These are phyloP conservation scores for Bryoerythrophyllum caledonicum DNA, from an alignment of 225 moss, liverwort and hornwort species.

Conservation along the genomic window DNA sequence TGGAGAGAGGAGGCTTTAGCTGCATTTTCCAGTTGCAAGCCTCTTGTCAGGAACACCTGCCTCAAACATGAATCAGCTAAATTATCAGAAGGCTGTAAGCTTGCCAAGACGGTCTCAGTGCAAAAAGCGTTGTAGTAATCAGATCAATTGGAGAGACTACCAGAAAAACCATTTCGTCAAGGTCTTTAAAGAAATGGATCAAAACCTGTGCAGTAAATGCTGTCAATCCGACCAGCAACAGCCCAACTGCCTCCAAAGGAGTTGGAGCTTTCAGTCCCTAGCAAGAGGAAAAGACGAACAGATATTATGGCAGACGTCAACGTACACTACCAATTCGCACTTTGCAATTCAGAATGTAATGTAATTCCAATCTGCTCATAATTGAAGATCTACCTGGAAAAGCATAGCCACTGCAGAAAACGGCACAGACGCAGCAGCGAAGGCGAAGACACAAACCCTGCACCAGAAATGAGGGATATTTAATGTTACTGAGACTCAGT, in stretches of 20 bases:
- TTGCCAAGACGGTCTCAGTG: not conserved
- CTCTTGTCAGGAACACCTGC: slow-evolving; percentile 73
- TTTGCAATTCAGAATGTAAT: not conserved
- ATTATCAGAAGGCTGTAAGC: not conserved
- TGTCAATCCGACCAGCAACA: slow-evolving; percentile 65
- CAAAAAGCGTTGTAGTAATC: not conserved
- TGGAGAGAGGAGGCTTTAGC: slow-evolving; percentile 68
- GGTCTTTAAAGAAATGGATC: not conserved
- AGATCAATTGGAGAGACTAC: not conserved
- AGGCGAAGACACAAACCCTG: slow-evolving; percentile 82
- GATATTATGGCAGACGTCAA: not conserved
- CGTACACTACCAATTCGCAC: not conserved
- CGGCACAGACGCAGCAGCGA: slow-evolving; percentile 73
- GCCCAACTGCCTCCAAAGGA: slow-evolving; percentile 40
- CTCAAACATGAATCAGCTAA: not conserved
- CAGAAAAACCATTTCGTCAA: not conserved
- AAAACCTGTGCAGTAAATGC: slow-evolving; percentile 71
- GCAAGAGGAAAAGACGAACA: not conserved
- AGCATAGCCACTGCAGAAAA: slow-evolving; percentile 56
- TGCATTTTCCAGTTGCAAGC: slow-evolving; percentile 74
- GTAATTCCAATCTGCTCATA: not conserved
- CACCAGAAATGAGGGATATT: slow-evolving; percentile 14
- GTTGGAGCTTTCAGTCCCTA: slow-evolving; percentile 60
- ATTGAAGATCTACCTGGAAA: slow-evolving; percentile 54
- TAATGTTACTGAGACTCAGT: not conserved